Evolutionary conservation across 225 moss, liverwort and hornwort species (phyloP).

Genomic region (Neckera pumila): DNA sequence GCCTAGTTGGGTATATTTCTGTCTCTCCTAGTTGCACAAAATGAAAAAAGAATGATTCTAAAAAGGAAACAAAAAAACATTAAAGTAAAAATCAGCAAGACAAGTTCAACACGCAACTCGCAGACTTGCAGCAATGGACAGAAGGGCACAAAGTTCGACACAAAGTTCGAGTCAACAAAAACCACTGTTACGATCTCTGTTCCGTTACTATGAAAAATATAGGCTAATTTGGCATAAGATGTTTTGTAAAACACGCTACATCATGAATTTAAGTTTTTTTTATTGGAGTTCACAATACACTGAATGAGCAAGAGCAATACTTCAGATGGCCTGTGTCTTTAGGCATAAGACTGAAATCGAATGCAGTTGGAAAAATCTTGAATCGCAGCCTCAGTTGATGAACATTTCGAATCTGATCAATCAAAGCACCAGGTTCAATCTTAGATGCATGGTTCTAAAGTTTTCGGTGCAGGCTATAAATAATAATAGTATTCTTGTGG

Average conservation of each 20-base stretch:
- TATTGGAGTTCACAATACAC: background rate
- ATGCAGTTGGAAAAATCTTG: slow-evolving; percentile 73
- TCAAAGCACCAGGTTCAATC: background rate
- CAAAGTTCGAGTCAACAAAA: background rate
- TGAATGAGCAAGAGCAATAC: slow-evolving; percentile 8
- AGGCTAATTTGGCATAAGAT: background rate
- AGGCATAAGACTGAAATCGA: slow-evolving; percentile 79
- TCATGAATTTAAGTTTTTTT: background rate
- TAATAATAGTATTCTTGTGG: background rate
- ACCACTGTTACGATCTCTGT: background rate
- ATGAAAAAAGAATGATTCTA: background rate
- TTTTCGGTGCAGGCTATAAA: background rate
- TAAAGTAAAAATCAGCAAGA: background rate
- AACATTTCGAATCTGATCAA: slow-evolving; percentile 70
- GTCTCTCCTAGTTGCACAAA: background rate
- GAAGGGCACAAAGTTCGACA: background rate
- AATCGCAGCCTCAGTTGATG: slow-evolving; percentile 69
- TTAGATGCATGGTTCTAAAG: background rate
- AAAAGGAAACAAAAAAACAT: background rate
- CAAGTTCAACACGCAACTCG: background rate
- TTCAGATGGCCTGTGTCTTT: slow-evolving; percentile 20
- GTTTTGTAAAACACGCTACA: background rate
- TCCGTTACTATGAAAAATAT: background rate
- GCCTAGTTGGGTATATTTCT: background rate
- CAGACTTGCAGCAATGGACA: background rate